Percentiles rank a stretch among this genome's conserved stretches.
phyloP scores from a whole-genome alignment of 805 yeast genomes.

The Candida cerambycidarum region DNA sequence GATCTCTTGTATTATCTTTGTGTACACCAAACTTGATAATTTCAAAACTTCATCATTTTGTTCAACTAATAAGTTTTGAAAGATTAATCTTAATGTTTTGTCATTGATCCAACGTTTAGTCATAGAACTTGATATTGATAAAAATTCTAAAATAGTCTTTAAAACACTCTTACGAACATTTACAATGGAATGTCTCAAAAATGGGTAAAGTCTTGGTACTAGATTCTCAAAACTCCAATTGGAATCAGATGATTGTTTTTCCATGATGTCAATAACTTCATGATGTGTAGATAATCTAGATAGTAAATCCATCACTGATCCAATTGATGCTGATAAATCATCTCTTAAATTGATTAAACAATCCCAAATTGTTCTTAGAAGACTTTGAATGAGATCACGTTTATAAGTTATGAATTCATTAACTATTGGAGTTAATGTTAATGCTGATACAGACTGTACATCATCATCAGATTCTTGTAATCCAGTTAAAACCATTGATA shows the following conservation, averaged over 20 bases:
- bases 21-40: slow-evolving; percentile 63
- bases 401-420: slow-evolving; percentile 75
- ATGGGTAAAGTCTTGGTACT: slow-evolving; percentile 91
- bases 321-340: slow-evolving; percentile 91
- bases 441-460: slow-evolving; percentile 95
- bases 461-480: slow-evolving; percentile 80
- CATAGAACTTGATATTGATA: slow-evolving; percentile 52
- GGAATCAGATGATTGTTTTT: slow-evolving; percentile 54
- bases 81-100: slow-evolving; percentile 68
- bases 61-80: slow-evolving; percentile 86
- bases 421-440: slow-evolving; percentile 87
- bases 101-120: slow-evolving; percentile 76
- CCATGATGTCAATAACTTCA: slow-evolving; percentile 72
- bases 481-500: slow-evolving; percentile 85
- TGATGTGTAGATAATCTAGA: slow-evolving; percentile 83
- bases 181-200: slow-evolving; percentile 88
- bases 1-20: slow-evolving; percentile 51
- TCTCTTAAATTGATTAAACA: slow-evolving; percentile 82
- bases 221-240: slow-evolving; percentile 64
- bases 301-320: slow-evolving; percentile 91
- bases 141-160: slow-evolving; percentile 74
- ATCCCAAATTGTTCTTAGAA: slow-evolving; percentile 81
- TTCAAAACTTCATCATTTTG: slow-evolving; percentile 74
- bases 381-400: slow-evolving; percentile 46
- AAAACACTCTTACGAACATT: slow-evolving; percentile 88